Evolutionary conservation across 306 rosid species (phyloP).

Genomic region (Cicer yamashitae): DNA sequence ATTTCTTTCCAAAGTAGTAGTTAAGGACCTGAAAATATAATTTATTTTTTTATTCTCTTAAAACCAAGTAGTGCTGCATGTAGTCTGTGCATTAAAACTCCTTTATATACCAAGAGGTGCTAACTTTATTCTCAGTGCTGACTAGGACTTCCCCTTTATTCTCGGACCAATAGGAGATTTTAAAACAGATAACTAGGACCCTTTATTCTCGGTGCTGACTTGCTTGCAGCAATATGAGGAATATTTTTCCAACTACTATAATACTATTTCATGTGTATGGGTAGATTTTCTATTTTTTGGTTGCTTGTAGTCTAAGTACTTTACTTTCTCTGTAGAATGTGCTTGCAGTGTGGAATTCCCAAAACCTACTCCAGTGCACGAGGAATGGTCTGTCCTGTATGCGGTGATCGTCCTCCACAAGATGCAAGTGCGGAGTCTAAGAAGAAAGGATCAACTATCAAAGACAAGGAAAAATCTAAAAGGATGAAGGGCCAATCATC

Average conservation of each 20-base stretch:
- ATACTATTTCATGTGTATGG: neutral
- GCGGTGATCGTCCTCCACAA: slow-evolving; percentile 78
- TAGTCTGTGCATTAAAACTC: slow-evolving; percentile 33
- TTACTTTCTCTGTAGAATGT: slow-evolving; percentile 66
- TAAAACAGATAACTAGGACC: neutral
- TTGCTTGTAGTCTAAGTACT: slow-evolving; percentile 29
- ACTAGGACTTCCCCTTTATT: neutral
- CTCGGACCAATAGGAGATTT: neutral
- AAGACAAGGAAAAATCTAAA: slow-evolving; percentile 93
- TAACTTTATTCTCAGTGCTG: no score
- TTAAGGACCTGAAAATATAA: slow-evolving; percentile 9
- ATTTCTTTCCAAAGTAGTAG: slow-evolving; percentile 1
- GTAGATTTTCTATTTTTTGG: neutral
- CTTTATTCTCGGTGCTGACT: neutral
- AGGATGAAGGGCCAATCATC: slow-evolving; percentile 96
- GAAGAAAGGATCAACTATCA: slow-evolving; percentile 86
- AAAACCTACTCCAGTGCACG: slow-evolving; percentile 77
- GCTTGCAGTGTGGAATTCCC: slow-evolving; percentile 95
- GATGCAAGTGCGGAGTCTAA: slow-evolving; percentile 64
- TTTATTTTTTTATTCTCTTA: neutral
- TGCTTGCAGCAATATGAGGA: slow-evolving; percentile 2
- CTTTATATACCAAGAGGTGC: neutral
- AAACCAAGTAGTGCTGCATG: slow-evolving; percentile 14
- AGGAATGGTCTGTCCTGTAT: slow-evolving; percentile 92
- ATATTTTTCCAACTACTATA: neutral